Evolutionary conservation across 1,284 basidiomycete species (phyloP).

Genomic region (Lentinula novae-zelandiae): DNA sequence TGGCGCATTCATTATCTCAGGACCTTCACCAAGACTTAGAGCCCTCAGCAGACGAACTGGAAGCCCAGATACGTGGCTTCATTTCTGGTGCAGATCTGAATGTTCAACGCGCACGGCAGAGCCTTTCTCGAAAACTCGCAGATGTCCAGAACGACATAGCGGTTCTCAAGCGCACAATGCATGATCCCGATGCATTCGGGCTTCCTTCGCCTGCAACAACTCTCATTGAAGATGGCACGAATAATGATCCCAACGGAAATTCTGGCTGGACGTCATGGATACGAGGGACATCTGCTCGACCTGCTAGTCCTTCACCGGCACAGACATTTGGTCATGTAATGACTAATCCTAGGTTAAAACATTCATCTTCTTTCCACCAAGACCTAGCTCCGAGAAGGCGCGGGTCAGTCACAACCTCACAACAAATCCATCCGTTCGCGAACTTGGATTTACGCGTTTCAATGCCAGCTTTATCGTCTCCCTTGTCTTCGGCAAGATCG

Average conservation of each 20-base stretch:
- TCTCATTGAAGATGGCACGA: conserved; percentile 10
- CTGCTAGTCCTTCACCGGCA: conserved; percentile 34
- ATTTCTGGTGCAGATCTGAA: conserved; percentile 51
- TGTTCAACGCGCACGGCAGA: conserved; percentile 44
- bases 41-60: conserved; percentile 31
- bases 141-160: conserved; percentile 83
- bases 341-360: conserved; percentile 54
- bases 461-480: conserved; percentile 40
- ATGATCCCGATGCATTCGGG: conserved; percentile 34
- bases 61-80: conserved; percentile 57
- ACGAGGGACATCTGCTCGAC: conserved; percentile 33
- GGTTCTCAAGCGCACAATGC: conserved; percentile 53
- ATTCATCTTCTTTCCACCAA: conserved; percentile 38
- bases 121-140: conserved; percentile 58
- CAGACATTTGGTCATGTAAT: conserved; percentile 68
- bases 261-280: conserved; percentile 58
- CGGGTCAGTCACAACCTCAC: neutral
- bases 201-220: conserved; percentile 15
- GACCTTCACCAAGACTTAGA: conserved; percentile 12
- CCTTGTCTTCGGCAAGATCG: conserved; percentile 12
- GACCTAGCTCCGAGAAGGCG: neutral
- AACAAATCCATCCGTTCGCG: conserved; percentile 39
- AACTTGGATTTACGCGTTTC: conserved; percentile 55
- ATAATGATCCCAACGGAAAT: neutral
- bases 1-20: conserved; percentile 18